A percentile compares a stretch with the other conserved stretches of the same genome.
These are phyloP conservation scores for Peniophora sp. DNA, from an alignment of 1,284 basidiomycete genomes.

Conservation along the genomic window DNA sequence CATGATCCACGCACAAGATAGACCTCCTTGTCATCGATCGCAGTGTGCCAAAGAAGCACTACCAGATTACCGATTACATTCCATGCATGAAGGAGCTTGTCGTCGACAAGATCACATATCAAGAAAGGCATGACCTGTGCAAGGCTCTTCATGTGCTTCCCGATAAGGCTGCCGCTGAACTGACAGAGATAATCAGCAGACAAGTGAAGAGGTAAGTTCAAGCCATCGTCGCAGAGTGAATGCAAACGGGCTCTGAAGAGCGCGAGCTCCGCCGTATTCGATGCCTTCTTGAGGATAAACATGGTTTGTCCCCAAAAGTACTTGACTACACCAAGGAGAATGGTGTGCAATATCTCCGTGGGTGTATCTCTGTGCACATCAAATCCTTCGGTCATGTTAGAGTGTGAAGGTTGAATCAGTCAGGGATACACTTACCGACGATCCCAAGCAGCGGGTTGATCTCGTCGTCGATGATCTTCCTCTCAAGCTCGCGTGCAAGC, in stretches of 20 bases:
- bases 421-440: constrained; percentile 2
- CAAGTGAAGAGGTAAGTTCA: constrained; percentile 10
- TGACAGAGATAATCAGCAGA: constrained; percentile 18
- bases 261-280: constrained; percentile 3
- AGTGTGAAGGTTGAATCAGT: background rate
- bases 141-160: constrained; percentile 25
- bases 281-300: constrained; percentile 14
- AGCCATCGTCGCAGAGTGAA: constrained; percentile 7
- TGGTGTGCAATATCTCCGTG: constrained; percentile 22
- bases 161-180: constrained; percentile 19
- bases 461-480: background rate
- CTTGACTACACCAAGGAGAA: constrained; percentile 25
- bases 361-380: constrained; percentile 22
- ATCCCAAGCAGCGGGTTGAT: constrained; percentile 8
- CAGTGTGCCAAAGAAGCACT: constrained; percentile 20
- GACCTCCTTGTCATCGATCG: constrained; percentile 14
- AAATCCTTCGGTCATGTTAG: constrained; percentile 7
- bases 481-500: constrained; percentile 2
- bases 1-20: constrained; percentile 14
- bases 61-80: constrained; percentile 14
- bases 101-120: constrained; percentile 16
- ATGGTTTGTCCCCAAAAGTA: constrained; percentile 25
- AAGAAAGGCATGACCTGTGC: constrained; percentile 20
- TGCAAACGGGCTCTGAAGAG: constrained; percentile 14
- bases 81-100: constrained; percentile 16